Percentiles rank a stretch among this genome's conserved stretches.
These are phyloP conservation scores for Ogataea degrootiae DNA, from an alignment of 805 yeast genomes.

Conservation along the genomic window DNA sequence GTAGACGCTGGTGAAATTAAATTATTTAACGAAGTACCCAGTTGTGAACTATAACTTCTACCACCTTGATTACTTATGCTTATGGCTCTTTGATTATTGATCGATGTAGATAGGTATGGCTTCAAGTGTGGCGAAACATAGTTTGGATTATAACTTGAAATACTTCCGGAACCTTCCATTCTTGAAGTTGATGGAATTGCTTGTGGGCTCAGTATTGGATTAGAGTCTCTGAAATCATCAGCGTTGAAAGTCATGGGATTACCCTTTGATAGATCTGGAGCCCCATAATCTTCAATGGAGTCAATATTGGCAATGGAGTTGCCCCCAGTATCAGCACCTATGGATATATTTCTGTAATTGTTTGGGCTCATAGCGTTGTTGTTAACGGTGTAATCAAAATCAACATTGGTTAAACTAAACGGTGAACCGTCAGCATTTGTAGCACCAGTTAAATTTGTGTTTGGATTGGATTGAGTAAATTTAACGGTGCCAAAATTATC, in stretches of 20 bases:
- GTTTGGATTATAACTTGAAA: slow-evolving; percentile 12
- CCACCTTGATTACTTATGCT: slow-evolving; percentile 23
- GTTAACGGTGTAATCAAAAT: slow-evolving; percentile 7
- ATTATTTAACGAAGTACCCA: slow-evolving; percentile 29
- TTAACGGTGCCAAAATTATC: neutral
- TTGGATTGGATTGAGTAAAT: neutral
- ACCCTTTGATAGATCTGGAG: neutral
- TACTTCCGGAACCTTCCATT: slow-evolving; percentile 11
- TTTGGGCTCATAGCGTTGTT: neutral
- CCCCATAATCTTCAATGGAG: slow-evolving; percentile 8
- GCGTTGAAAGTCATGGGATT: slow-evolving; percentile 5
- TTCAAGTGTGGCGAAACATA: slow-evolving; percentile 28
- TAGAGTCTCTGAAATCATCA: slow-evolving; percentile 11
- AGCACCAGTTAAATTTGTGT: neutral
- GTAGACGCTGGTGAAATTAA: slow-evolving; percentile 32
- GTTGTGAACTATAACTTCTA: slow-evolving; percentile 26
- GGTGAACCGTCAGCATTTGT: slow-evolving; percentile 6
- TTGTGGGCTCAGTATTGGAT: slow-evolving; percentile 10
- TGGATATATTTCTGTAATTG: neutral
- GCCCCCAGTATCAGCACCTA: neutral
- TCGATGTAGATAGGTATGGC: slow-evolving; percentile 16
- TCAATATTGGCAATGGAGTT: slow-evolving; percentile 13
- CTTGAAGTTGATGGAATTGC: slow-evolving; percentile 4
- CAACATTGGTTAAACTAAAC: slow-evolving; percentile 9
- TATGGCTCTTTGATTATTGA: slow-evolving; percentile 14